Conservation (phyloP, 495 filamentous ascomycete genomes). For the Achaetomiella virescens region DNA sequence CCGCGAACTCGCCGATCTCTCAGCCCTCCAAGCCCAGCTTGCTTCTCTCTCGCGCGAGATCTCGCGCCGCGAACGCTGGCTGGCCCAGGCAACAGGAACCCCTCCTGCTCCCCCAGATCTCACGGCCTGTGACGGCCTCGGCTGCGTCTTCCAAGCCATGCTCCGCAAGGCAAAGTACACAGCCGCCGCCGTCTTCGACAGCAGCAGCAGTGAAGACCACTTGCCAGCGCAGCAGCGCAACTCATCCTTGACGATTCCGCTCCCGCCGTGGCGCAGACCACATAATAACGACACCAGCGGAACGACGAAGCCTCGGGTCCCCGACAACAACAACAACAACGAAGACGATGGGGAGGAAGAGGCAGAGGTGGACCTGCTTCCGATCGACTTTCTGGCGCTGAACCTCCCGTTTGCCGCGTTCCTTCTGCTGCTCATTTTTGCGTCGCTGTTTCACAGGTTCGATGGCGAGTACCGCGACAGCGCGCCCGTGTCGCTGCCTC, state of each 20-base stretch:
- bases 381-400: too few species aligned
- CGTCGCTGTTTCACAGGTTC: too few species aligned
- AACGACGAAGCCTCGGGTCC: too few species aligned
- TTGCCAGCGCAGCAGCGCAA: not conserved
- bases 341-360: not conserved
- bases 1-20: not conserved
- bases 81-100: not conserved
- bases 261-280: not conserved
- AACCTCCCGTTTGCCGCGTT: too few species aligned
- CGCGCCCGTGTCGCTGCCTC: too few species aligned
- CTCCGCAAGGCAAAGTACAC: slow-evolving; percentile 1
- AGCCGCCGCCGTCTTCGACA: not conserved
- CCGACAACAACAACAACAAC: not conserved
- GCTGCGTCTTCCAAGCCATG: not conserved
- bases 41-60: not conserved
- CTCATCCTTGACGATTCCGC: not conserved
- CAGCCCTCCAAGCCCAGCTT: not conserved
- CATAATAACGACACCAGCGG: not conserved
- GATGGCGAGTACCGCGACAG: too few species aligned
- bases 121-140: not conserved
- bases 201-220: not conserved
- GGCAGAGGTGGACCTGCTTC: not conserved
- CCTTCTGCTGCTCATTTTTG: too few species aligned
- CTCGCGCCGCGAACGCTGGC: not conserved
- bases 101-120: not conserved